A percentile compares a stretch with the other conserved stretches of the same genome.
phyloP scores from a whole-genome alignment of 2,329 filamentous ascomycete genomes.

The Lachnellula cervina region DNA sequence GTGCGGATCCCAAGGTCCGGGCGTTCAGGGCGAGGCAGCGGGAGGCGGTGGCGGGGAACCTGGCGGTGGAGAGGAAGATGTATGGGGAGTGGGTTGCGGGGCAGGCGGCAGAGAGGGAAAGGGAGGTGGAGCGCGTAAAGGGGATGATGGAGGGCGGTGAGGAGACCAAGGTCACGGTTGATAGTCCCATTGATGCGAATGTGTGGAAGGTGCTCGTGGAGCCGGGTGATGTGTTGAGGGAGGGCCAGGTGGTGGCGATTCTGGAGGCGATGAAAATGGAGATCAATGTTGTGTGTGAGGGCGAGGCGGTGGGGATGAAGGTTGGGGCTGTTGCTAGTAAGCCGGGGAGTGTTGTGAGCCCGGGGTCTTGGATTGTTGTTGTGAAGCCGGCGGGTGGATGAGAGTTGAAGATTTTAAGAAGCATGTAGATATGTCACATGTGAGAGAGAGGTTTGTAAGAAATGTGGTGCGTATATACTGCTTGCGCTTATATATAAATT shows the following conservation, averaged over 20 bases:
- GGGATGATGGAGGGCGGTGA: conserved; percentile 12
- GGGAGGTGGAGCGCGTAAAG: conserved; percentile 12
- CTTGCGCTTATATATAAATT: too few relatives aligned
- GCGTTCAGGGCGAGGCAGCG: conserved; percentile 10
- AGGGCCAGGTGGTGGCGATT: conserved; percentile 16
- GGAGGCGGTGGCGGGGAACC: conserved; percentile 18
- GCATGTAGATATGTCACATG: too few relatives aligned
- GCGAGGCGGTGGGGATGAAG: neutral
- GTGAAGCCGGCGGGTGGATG: conserved; percentile 5
- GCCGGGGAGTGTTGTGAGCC: conserved; percentile 28
- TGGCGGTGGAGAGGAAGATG: conserved; percentile 27
- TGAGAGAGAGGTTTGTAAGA: too few relatives aligned
- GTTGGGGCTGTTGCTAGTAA: neutral
- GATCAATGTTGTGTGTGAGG: neutral
- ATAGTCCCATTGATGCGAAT: neutral
- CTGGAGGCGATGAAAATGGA: neutral
- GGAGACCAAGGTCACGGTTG: conserved; percentile 26
- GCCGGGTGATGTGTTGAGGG: conserved; percentile 32
- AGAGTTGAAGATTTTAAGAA: neutral
- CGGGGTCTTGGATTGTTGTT: conserved; percentile 22
- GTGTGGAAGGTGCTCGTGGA: conserved; percentile 19
- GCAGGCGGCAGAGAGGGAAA: conserved; percentile 17
- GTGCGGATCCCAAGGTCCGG: conserved; percentile 16
- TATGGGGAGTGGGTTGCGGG: conserved; percentile 31
- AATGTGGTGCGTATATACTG: too few relatives aligned